These are phyloP conservation scores for Paecilomyces sp. DNA, from an alignment of 2,329 filamentous ascomycete genomes.

Conservation along the genomic window DNA sequence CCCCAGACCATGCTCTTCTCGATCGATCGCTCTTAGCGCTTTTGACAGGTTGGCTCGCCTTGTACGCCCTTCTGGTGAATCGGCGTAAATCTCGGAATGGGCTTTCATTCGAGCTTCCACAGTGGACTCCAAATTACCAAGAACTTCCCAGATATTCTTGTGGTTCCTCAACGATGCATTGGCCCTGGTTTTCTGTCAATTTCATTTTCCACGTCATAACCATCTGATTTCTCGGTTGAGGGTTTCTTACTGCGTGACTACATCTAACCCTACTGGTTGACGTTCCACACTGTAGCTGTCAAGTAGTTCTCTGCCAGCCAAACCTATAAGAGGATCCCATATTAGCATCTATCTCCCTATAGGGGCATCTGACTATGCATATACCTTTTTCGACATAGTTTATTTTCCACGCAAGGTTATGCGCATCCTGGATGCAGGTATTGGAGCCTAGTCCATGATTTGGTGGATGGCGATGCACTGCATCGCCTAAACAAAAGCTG, in stretches of 20 bases:
- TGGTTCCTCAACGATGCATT: too few species aligned
- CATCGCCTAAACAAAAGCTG: conserved; percentile 51
- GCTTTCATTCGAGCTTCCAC: too few species aligned
- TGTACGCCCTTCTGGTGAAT: too few species aligned
- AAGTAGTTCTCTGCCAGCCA: conserved; percentile 22
- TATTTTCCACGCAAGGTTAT: conserved; percentile 52
- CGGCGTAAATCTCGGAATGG: too few species aligned
- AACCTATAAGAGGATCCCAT: neutral
- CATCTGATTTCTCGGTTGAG: conserved; percentile 51
- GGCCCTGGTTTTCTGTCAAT: conserved; percentile 36
- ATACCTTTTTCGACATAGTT: conserved; percentile 38
- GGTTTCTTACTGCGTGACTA: conserved; percentile 37
- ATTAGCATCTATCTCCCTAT: neutral
- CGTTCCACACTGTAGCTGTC: conserved; percentile 41
- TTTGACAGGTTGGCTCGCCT: too few species aligned
- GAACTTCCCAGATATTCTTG: too few species aligned
- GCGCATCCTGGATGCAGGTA: conserved; percentile 52
- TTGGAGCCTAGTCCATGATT: conserved; percentile 52
- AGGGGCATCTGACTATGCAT: neutral
- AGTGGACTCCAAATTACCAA: too few species aligned
- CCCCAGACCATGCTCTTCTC: conserved; percentile 14
- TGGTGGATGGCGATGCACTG: conserved; percentile 53
- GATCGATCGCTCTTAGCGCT: too few species aligned
- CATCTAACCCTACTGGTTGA: conserved; percentile 42
- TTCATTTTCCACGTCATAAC: conserved; percentile 43